These are phyloP conservation scores for Fraxinus quadrangulata DNA, from an alignment of 257 asterid genomes.

Conservation along the genomic window DNA sequence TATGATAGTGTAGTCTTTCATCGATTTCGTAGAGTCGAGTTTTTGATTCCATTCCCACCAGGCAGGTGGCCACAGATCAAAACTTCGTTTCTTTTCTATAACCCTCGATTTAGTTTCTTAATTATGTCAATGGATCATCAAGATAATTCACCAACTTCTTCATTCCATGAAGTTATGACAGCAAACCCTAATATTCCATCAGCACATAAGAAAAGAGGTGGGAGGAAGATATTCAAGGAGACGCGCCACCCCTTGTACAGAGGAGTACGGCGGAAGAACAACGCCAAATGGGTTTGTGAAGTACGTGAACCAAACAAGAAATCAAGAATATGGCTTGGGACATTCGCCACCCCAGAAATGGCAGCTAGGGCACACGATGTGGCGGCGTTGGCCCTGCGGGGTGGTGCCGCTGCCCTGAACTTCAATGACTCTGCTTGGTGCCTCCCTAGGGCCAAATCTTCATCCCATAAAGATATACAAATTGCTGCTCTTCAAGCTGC, in stretches of 20 bases:
- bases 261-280: conserved; percentile 33
- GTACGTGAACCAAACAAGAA: conserved; percentile 41
- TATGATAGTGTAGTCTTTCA: too few species aligned
- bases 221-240: conserved; percentile 31
- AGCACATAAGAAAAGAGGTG: conserved; percentile 23
- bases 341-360: conserved; percentile 45
- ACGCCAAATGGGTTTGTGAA: conserved; percentile 31
- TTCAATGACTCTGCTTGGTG: conserved; percentile 30
- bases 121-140: background rate
- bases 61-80: background rate
- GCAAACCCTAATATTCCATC: background rate
- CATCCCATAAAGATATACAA: conserved; percentile 41
- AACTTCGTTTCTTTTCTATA: background rate
- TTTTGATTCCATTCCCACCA: too few species aligned
- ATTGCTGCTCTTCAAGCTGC: conserved; percentile 38
- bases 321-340: conserved; percentile 51
- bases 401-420: conserved; percentile 34
- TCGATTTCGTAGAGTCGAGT: too few species aligned
- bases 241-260: conserved; percentile 37
- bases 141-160: conserved; percentile 13
- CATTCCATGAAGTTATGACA: background rate
- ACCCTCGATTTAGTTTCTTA: background rate
- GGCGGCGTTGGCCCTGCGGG: conserved; percentile 51
- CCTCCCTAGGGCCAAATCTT: conserved; percentile 33
- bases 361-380: conserved; percentile 63